These are phyloP conservation scores for Lachancea kluyveri DNA, from an alignment of 805 yeast genomes.

Conservation along the genomic window DNA sequence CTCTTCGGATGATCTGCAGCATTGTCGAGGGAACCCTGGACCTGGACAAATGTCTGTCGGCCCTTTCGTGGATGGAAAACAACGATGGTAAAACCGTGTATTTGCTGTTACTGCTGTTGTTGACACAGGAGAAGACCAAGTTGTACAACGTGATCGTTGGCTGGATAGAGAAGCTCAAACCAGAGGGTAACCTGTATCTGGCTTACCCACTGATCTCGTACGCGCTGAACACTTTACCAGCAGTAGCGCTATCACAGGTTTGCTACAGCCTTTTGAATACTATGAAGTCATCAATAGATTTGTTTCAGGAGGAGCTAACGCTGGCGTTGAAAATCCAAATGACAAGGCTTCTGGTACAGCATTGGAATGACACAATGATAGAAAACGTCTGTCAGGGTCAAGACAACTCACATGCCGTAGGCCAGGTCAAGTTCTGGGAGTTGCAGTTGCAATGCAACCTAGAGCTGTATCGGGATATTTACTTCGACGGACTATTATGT, in stretches of 20 bases:
- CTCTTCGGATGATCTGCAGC: too few relatives aligned
- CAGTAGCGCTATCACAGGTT: slow-evolving; percentile 8
- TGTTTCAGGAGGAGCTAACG: slow-evolving; percentile 16
- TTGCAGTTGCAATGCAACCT: slow-evolving; percentile 18
- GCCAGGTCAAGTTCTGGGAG: slow-evolving; percentile 25
- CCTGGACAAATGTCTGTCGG: slow-evolving; percentile 2
- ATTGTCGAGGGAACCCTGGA: slow-evolving; percentile 1
- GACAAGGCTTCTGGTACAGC: slow-evolving; percentile 17
- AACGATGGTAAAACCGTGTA: slow-evolving; percentile 6
- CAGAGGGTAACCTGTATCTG: too few relatives aligned
- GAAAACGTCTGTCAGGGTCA: slow-evolving; percentile 19
- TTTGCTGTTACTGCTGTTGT: slow-evolving; percentile 4
- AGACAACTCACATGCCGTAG: slow-evolving; percentile 19
- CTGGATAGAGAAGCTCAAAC: slow-evolving; percentile 1
- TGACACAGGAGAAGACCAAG: background rate
- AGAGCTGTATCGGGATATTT: slow-evolving; percentile 19
- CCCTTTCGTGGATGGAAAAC: too few relatives aligned
- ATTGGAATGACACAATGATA: slow-evolving; percentile 23
- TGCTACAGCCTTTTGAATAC: too few relatives aligned
- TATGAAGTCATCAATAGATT: slow-evolving; percentile 14
- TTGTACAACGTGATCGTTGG: slow-evolving; percentile 2
- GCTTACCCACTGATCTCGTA: slow-evolving; percentile 6
- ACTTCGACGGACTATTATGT: too few relatives aligned
- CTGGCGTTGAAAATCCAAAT: slow-evolving; percentile 16
- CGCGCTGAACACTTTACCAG: slow-evolving; percentile 2